These are phyloP conservation scores for Citrus cavaleriei DNA, from an alignment of 345 rosid species.

Conservation along the genomic window DNA sequence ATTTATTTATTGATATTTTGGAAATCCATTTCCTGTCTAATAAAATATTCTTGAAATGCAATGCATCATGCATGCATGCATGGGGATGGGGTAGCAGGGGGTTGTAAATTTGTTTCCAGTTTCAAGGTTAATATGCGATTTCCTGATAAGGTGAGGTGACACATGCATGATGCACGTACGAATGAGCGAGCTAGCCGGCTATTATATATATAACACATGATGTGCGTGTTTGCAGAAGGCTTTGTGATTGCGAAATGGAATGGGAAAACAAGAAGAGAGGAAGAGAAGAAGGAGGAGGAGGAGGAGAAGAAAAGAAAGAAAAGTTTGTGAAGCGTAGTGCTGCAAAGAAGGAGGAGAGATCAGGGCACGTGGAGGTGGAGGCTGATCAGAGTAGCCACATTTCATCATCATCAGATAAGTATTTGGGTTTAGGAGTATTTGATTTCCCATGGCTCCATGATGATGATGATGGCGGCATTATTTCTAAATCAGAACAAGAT, in stretches of 20 bases:
- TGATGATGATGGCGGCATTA: slow-evolving; percentile 46
- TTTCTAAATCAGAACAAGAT: slow-evolving; percentile 38
- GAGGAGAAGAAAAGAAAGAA: slow-evolving; percentile 12
- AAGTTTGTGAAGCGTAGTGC: slow-evolving; percentile 6
- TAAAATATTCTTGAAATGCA: too few species aligned
- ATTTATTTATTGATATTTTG: too few species aligned
- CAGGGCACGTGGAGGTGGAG: too few species aligned
- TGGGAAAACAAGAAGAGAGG: slow-evolving; percentile 31
- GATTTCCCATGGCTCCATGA: slow-evolving; percentile 68
- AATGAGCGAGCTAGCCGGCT: too few species aligned
- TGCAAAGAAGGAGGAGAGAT: slow-evolving; percentile 23
- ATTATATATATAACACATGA: too few species aligned
- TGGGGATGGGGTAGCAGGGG: too few species aligned
- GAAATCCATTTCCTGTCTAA: too few species aligned
- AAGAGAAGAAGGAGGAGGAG: slow-evolving; percentile 23
- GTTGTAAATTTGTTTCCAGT: too few species aligned
- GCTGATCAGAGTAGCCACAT: not conserved
- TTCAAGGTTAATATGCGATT: too few species aligned
- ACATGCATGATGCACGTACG: too few species aligned
- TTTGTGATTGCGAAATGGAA: slow-evolving; percentile 21
- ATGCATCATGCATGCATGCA: too few species aligned
- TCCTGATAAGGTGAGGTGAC: too few species aligned
- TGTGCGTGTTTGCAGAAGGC: slow-evolving; percentile 2
- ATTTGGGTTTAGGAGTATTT: slow-evolving; percentile 39
- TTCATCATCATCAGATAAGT: not conserved